Evolutionary conservation across 2,329 filamentous ascomycete genomes (phyloP).

Genomic region (Fusarium sp.): DNA sequence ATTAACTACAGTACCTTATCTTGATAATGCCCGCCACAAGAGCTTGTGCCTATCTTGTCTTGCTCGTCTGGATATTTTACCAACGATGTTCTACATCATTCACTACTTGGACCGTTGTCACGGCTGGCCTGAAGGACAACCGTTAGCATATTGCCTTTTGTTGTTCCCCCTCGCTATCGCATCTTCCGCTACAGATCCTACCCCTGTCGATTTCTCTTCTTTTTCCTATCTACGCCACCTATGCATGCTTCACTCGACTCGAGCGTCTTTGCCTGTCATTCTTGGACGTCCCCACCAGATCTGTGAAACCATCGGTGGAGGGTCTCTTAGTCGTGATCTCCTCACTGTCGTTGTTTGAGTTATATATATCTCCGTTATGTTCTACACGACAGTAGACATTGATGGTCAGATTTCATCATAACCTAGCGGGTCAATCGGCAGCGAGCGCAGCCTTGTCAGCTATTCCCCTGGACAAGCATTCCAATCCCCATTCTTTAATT

Average conservation of each 20-base stretch:
- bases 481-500: conserved; percentile 35
- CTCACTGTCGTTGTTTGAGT: conserved; percentile 2
- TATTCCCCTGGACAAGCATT: conserved; percentile 26
- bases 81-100: not conserved
- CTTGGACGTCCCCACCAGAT: conserved; percentile 20
- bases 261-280: conserved; percentile 24
- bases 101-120: conserved; percentile 5
- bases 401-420: conserved; percentile 7
- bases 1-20: not conserved
- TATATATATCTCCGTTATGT: conserved; percentile 1
- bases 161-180: conserved; percentile 12
- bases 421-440: conserved; percentile 10
- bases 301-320: conserved; percentile 22
- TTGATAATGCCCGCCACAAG: not conserved
- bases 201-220: conserved; percentile 32
- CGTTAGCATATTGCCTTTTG: conserved; percentile 15
- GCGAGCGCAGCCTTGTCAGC: conserved; percentile 29
- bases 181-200: conserved; percentile 20
- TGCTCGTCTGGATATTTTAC: not conserved
- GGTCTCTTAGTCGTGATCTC: conserved; percentile 1
- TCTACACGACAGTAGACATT: not conserved
- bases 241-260: conserved; percentile 13
- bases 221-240: conserved; percentile 21
- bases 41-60: not conserved
- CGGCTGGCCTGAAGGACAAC: conserved; percentile 27